These are phyloP conservation scores for Mariannaea sp. DNA, from an alignment of 2,329 filamentous ascomycete genomes.

Conservation along the genomic window DNA sequence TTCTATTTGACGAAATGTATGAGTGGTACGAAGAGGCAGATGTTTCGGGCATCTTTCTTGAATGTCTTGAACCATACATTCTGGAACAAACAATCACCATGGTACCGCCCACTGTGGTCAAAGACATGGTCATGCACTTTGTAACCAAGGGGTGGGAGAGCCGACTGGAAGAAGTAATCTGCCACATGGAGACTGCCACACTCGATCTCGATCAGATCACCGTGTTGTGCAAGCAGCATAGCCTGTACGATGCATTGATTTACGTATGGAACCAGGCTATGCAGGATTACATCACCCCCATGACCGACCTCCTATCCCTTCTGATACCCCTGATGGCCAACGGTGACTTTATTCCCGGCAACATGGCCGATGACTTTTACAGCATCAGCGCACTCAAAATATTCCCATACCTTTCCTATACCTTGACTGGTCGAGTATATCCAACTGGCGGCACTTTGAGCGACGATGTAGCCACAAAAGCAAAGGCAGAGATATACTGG, in stretches of 20 bases:
- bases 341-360: slow-evolving; percentile 57
- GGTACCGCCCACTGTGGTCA: slow-evolving; percentile 82
- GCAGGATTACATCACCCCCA: slow-evolving; percentile 85
- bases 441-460: slow-evolving; percentile 79
- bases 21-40: slow-evolving; percentile 84
- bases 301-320: slow-evolving; percentile 81
- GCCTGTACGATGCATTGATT: slow-evolving; percentile 91
- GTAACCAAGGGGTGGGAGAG: slow-evolving; percentile 75
- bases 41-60: slow-evolving; percentile 77
- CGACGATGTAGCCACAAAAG: slow-evolving; percentile 72
- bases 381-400: slow-evolving; percentile 82
- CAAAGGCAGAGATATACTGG: slow-evolving; percentile 89
- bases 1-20: slow-evolving; percentile 89
- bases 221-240: slow-evolving; percentile 85
- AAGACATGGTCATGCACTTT: slow-evolving; percentile 82
- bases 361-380: slow-evolving; percentile 64
- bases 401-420: slow-evolving; percentile 93
- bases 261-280: slow-evolving; percentile 97
- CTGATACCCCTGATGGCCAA: slow-evolving; percentile 63
- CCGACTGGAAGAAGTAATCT: slow-evolving; percentile 90
- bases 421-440: slow-evolving; percentile 87
- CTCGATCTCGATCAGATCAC: slow-evolving; percentile 96
- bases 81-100: slow-evolving; percentile 74
- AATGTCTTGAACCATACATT: slow-evolving; percentile 87
- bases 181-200: slow-evolving; percentile 85